Conservation (phyloP, 345 rosid species). For the Dovyalis caffra region DNA sequence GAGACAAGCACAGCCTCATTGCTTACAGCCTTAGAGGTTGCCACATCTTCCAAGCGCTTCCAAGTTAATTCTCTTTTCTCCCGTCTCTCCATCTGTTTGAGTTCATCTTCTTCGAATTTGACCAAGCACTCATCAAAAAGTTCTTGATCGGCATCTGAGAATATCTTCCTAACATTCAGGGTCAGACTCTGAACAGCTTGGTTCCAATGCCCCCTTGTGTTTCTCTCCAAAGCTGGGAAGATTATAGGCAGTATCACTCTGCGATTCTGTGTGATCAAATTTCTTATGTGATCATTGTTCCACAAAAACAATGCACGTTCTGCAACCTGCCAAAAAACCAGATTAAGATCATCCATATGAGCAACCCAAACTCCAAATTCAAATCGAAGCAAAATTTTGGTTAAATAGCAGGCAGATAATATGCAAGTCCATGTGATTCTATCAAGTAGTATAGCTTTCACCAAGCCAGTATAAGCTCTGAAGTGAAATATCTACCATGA, state of each 20-base stretch:
- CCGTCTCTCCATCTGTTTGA: conserved; percentile 37
- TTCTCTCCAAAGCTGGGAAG: conserved; percentile 57
- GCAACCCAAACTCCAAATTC: not conserved
- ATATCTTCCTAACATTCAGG: conserved; percentile 50
- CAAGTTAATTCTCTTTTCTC: conserved; percentile 56
- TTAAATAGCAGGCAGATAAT: not conserved
- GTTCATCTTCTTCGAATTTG: conserved; percentile 56
- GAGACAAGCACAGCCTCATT: conserved; percentile 57
- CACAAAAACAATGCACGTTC: conserved; percentile 65
- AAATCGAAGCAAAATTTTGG: not conserved
- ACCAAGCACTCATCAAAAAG: conserved; percentile 67
- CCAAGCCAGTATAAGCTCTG: not conserved
- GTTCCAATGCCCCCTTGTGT: conserved; percentile 56
- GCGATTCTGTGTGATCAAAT: conserved; percentile 47
- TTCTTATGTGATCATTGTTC: conserved; percentile 60
- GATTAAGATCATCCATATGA: not conserved
- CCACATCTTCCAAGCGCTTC: conserved; percentile 68
- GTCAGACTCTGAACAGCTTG: conserved; percentile 55
- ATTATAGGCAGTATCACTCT: conserved; percentile 53
- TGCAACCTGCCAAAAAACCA: conserved; percentile 46
- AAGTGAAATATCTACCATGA: not conserved
- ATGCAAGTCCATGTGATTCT: not conserved
- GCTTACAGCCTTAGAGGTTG: conserved; percentile 52
- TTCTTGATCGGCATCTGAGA: conserved; percentile 53
- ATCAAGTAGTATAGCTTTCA: not conserved